phyloP scores from a whole-genome alignment of 176 grass and related monocot genomes.

The Triticum dicoccoides region DNA sequence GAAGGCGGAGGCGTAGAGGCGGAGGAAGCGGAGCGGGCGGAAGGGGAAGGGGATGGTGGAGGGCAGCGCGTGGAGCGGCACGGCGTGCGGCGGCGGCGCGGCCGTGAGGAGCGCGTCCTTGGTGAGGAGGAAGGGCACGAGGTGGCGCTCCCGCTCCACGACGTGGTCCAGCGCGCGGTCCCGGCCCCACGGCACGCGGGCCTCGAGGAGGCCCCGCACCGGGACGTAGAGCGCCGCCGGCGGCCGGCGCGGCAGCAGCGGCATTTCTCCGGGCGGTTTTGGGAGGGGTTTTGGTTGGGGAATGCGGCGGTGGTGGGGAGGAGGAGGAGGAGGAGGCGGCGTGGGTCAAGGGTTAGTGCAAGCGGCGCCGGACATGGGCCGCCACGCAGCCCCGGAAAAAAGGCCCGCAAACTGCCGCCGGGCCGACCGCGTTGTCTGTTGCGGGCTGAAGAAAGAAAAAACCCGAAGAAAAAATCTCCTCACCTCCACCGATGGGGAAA shows the following conservation, averaged over 20 bases:
- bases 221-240: constrained; percentile 27
- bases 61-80: constrained; percentile 56
- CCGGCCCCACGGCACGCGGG: constrained; percentile 58
- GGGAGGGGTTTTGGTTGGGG: not conserved
- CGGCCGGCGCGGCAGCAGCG: constrained; percentile 19
- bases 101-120: constrained; percentile 77
- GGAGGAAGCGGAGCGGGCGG: constrained; percentile 79
- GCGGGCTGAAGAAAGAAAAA: too few species aligned
- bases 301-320: constrained; percentile 18
- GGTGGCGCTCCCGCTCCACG: constrained; percentile 84
- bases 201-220: constrained; percentile 44
- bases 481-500: too few species aligned
- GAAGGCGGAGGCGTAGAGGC: constrained; percentile 66
- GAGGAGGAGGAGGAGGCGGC: too few species aligned
- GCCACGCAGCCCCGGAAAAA: too few species aligned
- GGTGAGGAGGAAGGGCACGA: constrained; percentile 70
- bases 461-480: too few species aligned
- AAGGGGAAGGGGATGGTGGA: constrained; percentile 70
- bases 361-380: too few species aligned
- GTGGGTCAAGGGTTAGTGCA: too few species aligned
- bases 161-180: constrained; percentile 85
- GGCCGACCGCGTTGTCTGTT: too few species aligned
- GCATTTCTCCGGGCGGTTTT: not conserved
- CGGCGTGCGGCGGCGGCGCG: constrained; percentile 46
- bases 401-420: too few species aligned